Conservation (phyloP, 73 alveolate species). For the Paramecium octaurelia region DNA sequence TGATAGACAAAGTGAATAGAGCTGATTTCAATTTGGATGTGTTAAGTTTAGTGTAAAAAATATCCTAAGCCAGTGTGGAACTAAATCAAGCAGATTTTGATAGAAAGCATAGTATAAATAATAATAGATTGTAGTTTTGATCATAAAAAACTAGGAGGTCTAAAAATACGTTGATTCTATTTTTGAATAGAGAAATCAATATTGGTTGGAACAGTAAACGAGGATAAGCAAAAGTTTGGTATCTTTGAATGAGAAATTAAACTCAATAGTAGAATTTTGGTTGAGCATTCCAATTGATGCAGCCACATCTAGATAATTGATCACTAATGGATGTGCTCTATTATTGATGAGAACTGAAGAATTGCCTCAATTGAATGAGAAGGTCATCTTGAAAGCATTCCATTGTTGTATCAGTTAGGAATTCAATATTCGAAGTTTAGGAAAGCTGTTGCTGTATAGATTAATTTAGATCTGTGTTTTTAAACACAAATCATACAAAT, state of each 20-base stretch:
- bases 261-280: neutral
- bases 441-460: neutral
- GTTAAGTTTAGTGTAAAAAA: neutral
- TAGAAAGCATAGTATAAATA: neutral
- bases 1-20: neutral
- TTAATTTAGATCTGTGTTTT: neutral
- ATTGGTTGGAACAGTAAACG: neutral
- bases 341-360: neutral
- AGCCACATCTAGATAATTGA: neutral
- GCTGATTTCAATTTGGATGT: neutral
- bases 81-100: neutral
- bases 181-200: neutral
- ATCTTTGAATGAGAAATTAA: neutral
- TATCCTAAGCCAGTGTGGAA: neutral
- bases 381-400: neutral
- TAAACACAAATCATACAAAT: neutral
- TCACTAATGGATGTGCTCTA: neutral
- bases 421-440: slow-evolving; percentile 1
- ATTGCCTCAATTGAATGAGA: neutral
- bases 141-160: neutral
- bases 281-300: neutral
- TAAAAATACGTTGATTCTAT: neutral
- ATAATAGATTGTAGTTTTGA: neutral
- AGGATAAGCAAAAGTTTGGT: neutral
- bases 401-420: neutral